Percentiles rank a stretch among this genome's conserved stretches.
Evolutionary conservation across 148 eudicot genomes (phyloP).

Genomic region (Diospyros kaki): DNA sequence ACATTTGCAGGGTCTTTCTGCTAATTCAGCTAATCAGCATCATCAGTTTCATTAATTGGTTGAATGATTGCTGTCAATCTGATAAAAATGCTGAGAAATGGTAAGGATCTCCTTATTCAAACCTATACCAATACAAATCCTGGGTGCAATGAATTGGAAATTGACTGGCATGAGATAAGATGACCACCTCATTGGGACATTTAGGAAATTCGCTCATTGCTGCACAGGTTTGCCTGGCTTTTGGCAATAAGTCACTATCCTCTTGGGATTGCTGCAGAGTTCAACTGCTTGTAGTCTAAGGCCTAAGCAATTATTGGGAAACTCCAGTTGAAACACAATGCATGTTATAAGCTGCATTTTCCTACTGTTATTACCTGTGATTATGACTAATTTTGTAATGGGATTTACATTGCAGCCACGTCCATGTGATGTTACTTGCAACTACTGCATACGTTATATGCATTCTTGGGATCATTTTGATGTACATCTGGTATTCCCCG

Average conservation of each 20-base stretch:
- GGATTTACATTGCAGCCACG: conserved; percentile 37
- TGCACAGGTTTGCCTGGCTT: not conserved
- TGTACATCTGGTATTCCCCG: conserved; percentile 85
- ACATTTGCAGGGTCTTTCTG: conserved; percentile 64
- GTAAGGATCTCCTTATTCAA: conserved; percentile 28
- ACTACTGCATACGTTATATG: conserved; percentile 49
- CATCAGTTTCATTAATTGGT: conserved; percentile 75
- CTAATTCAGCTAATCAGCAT: conserved; percentile 79
- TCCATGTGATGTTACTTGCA: conserved; percentile 49
- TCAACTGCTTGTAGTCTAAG: not conserved
- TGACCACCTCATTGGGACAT: not conserved
- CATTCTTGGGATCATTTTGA: conserved; percentile 58
- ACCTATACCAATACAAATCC: not conserved
- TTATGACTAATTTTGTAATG: not conserved
- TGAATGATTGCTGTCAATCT: conserved; percentile 61
- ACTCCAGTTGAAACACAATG: not conserved
- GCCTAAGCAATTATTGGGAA: no score
- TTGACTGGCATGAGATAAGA: not conserved
- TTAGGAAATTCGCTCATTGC: not conserved
- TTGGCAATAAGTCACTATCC: not conserved
- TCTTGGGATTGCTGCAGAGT: not conserved
- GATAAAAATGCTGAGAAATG: conserved; percentile 64
- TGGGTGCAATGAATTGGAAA: not conserved
- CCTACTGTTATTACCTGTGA: not conserved
- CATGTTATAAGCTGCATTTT: not conserved